Evolutionary conservation across 2,329 filamentous ascomycete species (phyloP), one percentile per base, ranked within the genome.

Genomic region (Fusarium pseudonygamai): DNA sequence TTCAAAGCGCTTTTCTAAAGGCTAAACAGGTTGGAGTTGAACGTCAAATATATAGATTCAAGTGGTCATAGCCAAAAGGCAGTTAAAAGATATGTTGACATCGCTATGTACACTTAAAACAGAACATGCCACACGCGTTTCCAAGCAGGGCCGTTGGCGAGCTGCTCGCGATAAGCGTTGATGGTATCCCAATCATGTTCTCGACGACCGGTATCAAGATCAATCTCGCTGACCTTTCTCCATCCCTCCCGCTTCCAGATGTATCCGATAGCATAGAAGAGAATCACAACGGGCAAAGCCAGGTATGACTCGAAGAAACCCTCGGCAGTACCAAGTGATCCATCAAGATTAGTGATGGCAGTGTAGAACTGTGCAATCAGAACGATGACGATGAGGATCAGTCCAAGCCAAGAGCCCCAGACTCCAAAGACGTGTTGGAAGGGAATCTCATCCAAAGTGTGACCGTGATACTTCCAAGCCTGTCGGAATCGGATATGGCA

Each of bases 401-500:
- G 81, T 12, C 92, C 92, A 9, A 93, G 47, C 82, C 86, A 93
- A 3, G 90, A 93, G 24, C 92, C 92, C 13, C 82, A 83, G 7
- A 93, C 84, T 43, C 92, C 92, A 40, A 86, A 85, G 45, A 89
- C 82, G 5, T 90, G 89, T 58, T 85, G 81, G 83, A 92, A 94
- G 0, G 92, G 89, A 20, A 94, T 88, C 80, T 93, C 92, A 46
- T 91, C 88, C 4, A 92, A 79, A 6, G 85, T 87, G 79, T 90
- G 89, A n/a, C 90, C 89, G 45, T 91, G 86, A 34, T 85, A 80
- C 32, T 82, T 84, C 91, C 91, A 93, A 1, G 90, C 91, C 6
- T 81, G 77, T 40, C 91, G 89, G 85, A 93, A 92, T 26, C 91
- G 90, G 77, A 93, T 92, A 76, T 93, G 92, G 6, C 90, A 86